Conservation (phyloP, 169 alveolate species). For the Cryptosporidium felis region DNA sequence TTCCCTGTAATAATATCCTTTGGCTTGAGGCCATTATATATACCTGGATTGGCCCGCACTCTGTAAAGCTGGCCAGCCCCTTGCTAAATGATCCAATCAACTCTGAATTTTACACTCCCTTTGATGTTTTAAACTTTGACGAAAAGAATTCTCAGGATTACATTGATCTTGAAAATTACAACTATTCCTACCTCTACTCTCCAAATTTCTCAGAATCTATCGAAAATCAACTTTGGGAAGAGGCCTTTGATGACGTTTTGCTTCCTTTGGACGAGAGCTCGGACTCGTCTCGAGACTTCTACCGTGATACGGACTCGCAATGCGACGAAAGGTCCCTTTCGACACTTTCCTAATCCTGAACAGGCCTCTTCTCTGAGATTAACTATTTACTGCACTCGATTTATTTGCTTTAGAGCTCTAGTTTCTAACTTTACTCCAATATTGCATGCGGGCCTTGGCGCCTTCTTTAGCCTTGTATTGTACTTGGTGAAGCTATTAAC, state of each 20-base stretch:
- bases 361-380: too few relatives aligned
- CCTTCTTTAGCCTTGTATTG: too few relatives aligned
- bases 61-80: background rate
- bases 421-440: too few relatives aligned
- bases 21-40: conserved; percentile 57
- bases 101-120: conserved; percentile 22
- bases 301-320: too few relatives aligned
- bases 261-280: background rate
- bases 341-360: too few relatives aligned
- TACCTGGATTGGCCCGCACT: conserved; percentile 43
- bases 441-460: conserved; percentile 1
- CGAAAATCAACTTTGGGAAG: conserved; percentile 38
- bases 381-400: too few relatives aligned
- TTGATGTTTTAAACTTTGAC: background rate
- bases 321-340: too few relatives aligned
- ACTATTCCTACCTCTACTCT: background rate
- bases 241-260: conserved; percentile 27
- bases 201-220: background rate
- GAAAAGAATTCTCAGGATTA: background rate
- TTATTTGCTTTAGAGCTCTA: too few relatives aligned
- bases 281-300: too few relatives aligned
- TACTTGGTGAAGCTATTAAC: too few relatives aligned
- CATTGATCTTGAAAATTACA: background rate
- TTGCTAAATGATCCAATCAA: conserved; percentile 1
- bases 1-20: conserved; percentile 35